Percentiles rank a stretch among this genome's conserved stretches.
phyloP scores from a whole-genome alignment of 805 yeast genomes.

The Saccharomycopsis lassenensis region DNA sequence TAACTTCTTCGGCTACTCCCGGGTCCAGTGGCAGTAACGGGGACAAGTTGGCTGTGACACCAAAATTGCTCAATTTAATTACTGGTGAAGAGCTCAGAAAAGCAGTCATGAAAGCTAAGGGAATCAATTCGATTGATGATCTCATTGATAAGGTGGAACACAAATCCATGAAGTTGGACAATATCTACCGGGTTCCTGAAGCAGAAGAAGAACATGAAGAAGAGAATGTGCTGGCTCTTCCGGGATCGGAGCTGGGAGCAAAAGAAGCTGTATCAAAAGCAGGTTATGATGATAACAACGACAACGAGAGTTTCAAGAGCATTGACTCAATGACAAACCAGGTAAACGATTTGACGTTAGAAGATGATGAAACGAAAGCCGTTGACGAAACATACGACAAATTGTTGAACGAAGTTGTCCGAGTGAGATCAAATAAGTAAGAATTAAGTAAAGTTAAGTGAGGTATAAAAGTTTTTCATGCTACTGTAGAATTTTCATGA shows the following conservation, averaged over 20 bases:
- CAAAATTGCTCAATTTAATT: slow-evolving; percentile 27
- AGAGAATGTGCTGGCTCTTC: neutral
- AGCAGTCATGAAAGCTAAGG: slow-evolving; percentile 62
- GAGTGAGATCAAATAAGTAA: slow-evolving; percentile 44
- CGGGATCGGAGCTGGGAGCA: neutral
- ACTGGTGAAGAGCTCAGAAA: slow-evolving; percentile 38
- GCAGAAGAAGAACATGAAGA: slow-evolving; percentile 3
- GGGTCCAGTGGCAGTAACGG: no score
- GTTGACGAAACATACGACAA: slow-evolving; percentile 72
- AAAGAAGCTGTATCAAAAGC: neutral
- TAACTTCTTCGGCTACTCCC: slow-evolving; percentile 3
- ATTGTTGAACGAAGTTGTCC: slow-evolving; percentile 53
- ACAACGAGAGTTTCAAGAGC: slow-evolving; percentile 11
- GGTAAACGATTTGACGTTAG: slow-evolving; percentile 15
- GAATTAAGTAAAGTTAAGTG: no score
- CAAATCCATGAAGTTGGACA: slow-evolving; percentile 40
- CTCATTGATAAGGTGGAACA: slow-evolving; percentile 54
- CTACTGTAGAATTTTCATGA: no score
- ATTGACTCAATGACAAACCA: slow-evolving; percentile 14
- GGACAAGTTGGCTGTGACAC: no score
- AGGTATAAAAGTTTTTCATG: no score
- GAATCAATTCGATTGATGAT: slow-evolving; percentile 58
- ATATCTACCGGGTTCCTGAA: slow-evolving; percentile 30
- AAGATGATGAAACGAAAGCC: slow-evolving; percentile 26
- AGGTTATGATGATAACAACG: slow-evolving; percentile 4